Evolutionary conservation across 2,329 filamentous ascomycete species (phyloP).

Genomic region (Pseudocercospora fijiensis): DNA sequence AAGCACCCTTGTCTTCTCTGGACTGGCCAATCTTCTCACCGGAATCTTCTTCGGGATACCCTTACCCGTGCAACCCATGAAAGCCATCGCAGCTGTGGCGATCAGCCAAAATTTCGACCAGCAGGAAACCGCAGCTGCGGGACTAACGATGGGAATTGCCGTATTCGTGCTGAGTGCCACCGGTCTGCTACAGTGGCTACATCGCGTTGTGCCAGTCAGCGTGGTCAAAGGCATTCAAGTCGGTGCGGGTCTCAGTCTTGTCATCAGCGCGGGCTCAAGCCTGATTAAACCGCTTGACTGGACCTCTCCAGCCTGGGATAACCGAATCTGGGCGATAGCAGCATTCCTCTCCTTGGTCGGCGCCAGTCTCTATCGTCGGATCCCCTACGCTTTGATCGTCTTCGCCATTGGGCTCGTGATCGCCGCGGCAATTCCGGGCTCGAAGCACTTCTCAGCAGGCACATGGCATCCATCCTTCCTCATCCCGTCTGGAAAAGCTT

Average conservation of each 20-base stretch:
- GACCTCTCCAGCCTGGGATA: conserved; percentile 68
- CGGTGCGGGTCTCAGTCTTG: conserved; percentile 80
- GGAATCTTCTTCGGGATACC: conserved; percentile 83
- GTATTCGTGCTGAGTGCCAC: conserved; percentile 77
- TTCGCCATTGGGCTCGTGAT: conserved; percentile 69
- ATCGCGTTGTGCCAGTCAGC: conserved; percentile 73
- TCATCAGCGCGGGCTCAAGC: conserved; percentile 70
- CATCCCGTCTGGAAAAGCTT: conserved; percentile 46
- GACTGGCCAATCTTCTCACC: conserved; percentile 80
- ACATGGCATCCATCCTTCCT: conserved; percentile 61
- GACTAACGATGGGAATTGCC: conserved; percentile 71
- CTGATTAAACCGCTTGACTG: conserved; percentile 69
- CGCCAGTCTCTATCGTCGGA: conserved; percentile 62
- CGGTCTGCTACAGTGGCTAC: conserved; percentile 72
- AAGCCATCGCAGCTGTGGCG: conserved; percentile 88
- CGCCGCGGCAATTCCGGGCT: conserved; percentile 50
- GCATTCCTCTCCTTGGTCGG: conserved; percentile 70
- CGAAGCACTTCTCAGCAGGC: conserved; percentile 44
- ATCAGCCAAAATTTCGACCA: conserved; percentile 67
- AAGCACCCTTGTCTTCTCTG: conserved; percentile 83
- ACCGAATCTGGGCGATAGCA: conserved; percentile 71
- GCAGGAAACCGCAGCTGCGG: conserved; percentile 75
- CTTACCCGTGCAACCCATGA: conserved; percentile 85
- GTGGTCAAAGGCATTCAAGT: conserved; percentile 95
- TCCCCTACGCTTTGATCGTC: conserved; percentile 76